Evolutionary conservation across 2,329 filamentous ascomycete species (phyloP), one percentile per base, ranked within the genome.

Genomic region (Dothistroma septosporum): DNA sequence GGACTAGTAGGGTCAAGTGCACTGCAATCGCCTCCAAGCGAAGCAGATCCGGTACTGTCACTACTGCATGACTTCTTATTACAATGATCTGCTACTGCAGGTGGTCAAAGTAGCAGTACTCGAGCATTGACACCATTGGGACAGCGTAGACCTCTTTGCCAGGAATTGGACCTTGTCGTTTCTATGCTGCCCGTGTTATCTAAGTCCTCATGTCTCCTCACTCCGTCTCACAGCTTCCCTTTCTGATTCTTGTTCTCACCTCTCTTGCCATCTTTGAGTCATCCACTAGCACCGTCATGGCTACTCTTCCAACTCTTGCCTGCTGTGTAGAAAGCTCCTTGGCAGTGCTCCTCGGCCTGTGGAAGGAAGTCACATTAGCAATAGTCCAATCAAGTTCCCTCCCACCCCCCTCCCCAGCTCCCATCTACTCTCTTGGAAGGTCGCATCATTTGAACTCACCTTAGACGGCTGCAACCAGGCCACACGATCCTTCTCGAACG

Each of bases 401-500:
- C 24, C n/a, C n/a, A n/a, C n/a, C n/a, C 6, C 24, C 24, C 24
- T 28, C 24, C 24, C 24, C 2, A 28, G 24, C 24, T 28, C 24
- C 24, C 24, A 28, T 28, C 2, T 28, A 28, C 24, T 28, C 24
- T 28, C 3, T 28, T 28, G 24, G 6, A 28, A 28, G 24, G 2
- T 6, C 24, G 16, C 12, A 44, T 16, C 7, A 21, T 31, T 2
- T 10, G 31, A n/a, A 10, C 37, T 14, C 41, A 57, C 62, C 44
- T 62, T 41, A 33, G 41, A 48, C 22, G 58, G 49, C 35, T 57
- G 46, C 53, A 64, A 57, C 62, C 62, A 64, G 10, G 32, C 49
- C 33, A 83, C 82, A 1, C 84, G 74, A 61, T 81, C 76, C 70
- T 79, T 0, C 73, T 73, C 56, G 69, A 80, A 87, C 50, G 78